phyloP scores from a whole-genome alignment of 768 basidiomycete species.

The Auriscalpium orientale region DNA sequence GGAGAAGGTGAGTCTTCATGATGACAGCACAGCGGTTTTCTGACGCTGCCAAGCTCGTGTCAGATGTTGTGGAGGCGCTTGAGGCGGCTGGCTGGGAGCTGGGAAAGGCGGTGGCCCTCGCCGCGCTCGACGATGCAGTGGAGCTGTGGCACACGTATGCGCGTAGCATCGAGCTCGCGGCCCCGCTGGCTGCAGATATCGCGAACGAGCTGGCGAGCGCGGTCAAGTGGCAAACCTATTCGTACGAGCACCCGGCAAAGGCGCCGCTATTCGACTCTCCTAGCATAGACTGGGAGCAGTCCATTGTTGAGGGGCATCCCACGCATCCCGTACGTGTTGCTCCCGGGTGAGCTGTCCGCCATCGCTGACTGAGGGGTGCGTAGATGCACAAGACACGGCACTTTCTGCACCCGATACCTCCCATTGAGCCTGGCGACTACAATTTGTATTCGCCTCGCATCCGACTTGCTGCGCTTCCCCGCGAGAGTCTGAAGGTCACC shows the following conservation, averaged over 20 bases:
- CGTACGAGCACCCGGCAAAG: conserved; percentile 41
- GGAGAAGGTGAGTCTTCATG: no score
- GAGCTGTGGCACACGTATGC: conserved; percentile 40
- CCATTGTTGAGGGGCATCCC: conserved; percentile 53
- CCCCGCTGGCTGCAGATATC: conserved; percentile 31
- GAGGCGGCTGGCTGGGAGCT: conserved; percentile 1
- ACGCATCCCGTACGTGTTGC: conserved; percentile 42
- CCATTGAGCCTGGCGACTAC: conserved; percentile 38
- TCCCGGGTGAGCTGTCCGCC: neutral
- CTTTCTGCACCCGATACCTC: conserved; percentile 42
- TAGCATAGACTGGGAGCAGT: conserved; percentile 54
- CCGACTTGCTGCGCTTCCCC: conserved; percentile 40
- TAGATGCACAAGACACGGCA: conserved; percentile 54
- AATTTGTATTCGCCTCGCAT: conserved; percentile 43
- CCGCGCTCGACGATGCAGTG: conserved; percentile 22
- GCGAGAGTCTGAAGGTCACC: conserved; percentile 36
- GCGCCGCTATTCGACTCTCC: conserved; percentile 38
- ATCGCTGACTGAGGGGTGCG: neutral
- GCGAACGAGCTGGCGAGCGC: conserved; percentile 41
- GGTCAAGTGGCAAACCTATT: conserved; percentile 46
- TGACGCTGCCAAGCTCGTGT: neutral
- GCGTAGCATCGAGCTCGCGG: conserved; percentile 27
- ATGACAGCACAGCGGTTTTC: no score
- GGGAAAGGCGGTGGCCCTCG: neutral
- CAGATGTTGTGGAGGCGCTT: neutral